These are phyloP conservation scores for Wickerhamia fluorescens DNA, from an alignment of 805 yeast genomes.

Conservation along the genomic window DNA sequence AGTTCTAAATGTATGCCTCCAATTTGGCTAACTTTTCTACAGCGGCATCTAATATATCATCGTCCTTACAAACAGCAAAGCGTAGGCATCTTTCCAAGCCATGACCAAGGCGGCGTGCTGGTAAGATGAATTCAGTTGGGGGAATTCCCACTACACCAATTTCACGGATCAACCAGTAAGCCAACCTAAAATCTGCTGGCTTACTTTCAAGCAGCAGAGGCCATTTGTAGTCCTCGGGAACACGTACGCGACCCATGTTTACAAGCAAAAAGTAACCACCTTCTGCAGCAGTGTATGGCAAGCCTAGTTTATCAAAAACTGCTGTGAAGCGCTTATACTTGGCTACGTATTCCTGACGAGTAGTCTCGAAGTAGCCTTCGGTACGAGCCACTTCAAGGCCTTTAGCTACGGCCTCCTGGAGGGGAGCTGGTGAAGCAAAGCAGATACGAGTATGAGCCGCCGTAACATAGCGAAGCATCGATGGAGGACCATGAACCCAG, in stretches of 20 bases:
- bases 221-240: conserved; percentile 65
- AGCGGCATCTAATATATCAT: conserved; percentile 71
- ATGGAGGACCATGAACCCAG: conserved; percentile 87
- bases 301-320: conserved; percentile 77
- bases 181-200: conserved; percentile 81
- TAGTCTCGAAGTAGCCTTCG: conserved; percentile 60
- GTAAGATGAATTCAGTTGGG: conserved; percentile 87
- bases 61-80: conserved; percentile 95
- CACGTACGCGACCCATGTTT: conserved; percentile 72
- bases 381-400: conserved; percentile 59
- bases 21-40: conserved; percentile 66
- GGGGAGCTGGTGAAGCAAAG: conserved; percentile 83
- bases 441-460: conserved; percentile 94
- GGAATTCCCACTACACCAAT: conserved; percentile 95
- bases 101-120: conserved; percentile 50
- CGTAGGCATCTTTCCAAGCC: conserved; percentile 81
- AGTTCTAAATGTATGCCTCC: conserved; percentile 44
- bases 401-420: conserved; percentile 85
- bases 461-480: conserved; percentile 70
- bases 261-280: conserved; percentile 93
- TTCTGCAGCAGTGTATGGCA: conserved; percentile 86
- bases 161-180: conserved; percentile 89
- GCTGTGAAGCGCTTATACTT: conserved; percentile 70
- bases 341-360: conserved; percentile 57
- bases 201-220: conserved; percentile 63